Conservation (phyloP, 23 red algal genomes). For the Cyanidiococcus yangmingshanensis region DNA sequence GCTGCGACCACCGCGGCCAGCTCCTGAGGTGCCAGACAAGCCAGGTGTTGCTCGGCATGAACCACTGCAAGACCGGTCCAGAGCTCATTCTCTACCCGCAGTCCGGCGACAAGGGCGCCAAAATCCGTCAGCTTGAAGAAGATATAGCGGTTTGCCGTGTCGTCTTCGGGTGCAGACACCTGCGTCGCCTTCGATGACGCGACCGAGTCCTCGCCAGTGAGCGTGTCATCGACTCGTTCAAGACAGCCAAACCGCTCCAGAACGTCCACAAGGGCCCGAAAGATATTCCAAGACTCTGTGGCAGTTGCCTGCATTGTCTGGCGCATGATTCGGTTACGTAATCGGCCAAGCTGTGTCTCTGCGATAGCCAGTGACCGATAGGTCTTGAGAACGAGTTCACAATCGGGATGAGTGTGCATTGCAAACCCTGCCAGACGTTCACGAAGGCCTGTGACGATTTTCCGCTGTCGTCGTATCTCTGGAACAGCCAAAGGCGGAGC, state of each 20-base stretch:
- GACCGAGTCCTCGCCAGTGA: neutral
- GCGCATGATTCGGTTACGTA: neutral
- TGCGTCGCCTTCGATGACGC: neutral
- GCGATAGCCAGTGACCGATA: neutral
- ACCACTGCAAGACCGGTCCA: conserved; percentile 61
- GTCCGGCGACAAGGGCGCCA: conserved; percentile 46
- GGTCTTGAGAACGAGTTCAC: neutral
- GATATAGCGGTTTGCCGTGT: neutral
- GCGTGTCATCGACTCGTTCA: conserved; percentile 23
- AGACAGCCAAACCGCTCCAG: conserved; percentile 56
- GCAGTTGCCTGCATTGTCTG: neutral
- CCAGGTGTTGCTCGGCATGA: conserved; percentile 25
- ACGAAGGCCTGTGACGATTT: conserved; percentile 25
- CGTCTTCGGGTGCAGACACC: neutral
- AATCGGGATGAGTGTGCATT: conserved; percentile 22
- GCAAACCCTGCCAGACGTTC: conserved; percentile 18
- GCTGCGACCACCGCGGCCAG: conserved; percentile 62
- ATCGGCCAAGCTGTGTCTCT: neutral
- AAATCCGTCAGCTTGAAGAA: conserved; percentile 38
- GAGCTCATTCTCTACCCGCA: conserved; percentile 80
- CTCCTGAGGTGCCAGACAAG: conserved; percentile 36
- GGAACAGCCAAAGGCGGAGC: neutral
- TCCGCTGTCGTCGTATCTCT: conserved; percentile 33
- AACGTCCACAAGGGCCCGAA: conserved; percentile 35
- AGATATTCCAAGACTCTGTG: conserved; percentile 41